Percentiles rank a stretch among this genome's conserved stretches.
These are phyloP conservation scores for Grigorovia yakushimaensis DNA, from an alignment of 805 yeast genomes.

Conservation along the genomic window DNA sequence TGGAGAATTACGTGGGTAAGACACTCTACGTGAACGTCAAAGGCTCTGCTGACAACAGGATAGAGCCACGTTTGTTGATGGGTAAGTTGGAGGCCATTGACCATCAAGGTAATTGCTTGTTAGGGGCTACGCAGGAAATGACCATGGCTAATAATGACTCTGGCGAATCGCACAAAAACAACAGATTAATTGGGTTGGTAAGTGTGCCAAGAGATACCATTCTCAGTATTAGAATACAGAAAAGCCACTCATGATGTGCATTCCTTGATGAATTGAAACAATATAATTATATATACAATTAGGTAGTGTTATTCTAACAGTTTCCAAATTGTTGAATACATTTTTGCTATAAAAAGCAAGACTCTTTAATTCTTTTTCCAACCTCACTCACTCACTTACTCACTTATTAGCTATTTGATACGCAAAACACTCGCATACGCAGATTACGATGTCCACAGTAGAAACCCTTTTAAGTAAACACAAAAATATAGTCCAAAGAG, in stretches of 20 bases:
- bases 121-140: slow-evolving; percentile 10
- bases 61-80: slow-evolving; percentile 22
- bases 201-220: slow-evolving; percentile 41
- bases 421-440: slow-evolving; percentile 6
- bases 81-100: slow-evolving; percentile 37
- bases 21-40: slow-evolving; percentile 29
- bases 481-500: slow-evolving; percentile 16
- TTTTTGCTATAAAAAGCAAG: background rate
- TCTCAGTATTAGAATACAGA: slow-evolving; percentile 11
- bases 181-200: slow-evolving; percentile 42
- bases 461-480: slow-evolving; percentile 18
- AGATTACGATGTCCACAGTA: slow-evolving; percentile 8
- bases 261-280: too few relatives aligned
- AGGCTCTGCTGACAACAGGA: slow-evolving; percentile 5
- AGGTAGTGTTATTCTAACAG: background rate
- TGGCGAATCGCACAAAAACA: slow-evolving; percentile 19
- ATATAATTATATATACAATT: too few relatives aligned
- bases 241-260: background rate
- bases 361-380: background rate
- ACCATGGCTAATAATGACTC: slow-evolving; percentile 23
- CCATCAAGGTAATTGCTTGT: slow-evolving; percentile 33
- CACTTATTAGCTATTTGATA: background rate
- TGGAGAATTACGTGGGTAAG: slow-evolving; percentile 21
- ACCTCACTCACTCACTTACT: background rate
- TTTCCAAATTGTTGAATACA: background rate